Evolutionary conservation across 352 stramenopile species (phyloP), one percentile per base, ranked within the genome.

Genomic region (Thalassiosira hispida): DNA sequence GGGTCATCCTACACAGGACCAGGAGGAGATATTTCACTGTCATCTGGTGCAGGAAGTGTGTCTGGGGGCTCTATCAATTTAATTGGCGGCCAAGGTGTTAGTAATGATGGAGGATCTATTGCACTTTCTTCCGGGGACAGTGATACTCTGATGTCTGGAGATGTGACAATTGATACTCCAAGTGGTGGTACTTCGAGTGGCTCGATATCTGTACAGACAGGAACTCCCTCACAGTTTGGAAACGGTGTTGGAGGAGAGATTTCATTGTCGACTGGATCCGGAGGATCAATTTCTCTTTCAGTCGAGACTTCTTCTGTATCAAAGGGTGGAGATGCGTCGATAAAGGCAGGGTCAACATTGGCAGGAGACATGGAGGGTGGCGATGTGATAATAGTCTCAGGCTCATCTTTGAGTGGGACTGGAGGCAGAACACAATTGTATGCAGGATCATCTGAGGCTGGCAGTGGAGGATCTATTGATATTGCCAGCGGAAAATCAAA

Each of bases 251-350:
- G 68, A 4, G 68, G 56, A 14, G 59, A 62, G 1, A 44, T 69
- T 0, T 69, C 57, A 5, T 9, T 70, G 11, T 16, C 18, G 42
- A 56, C 46, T 52, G 68, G 68, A 20, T 69, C 69, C 12, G 69
- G 56, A 16, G 69, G 69, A 27, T 16, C 59, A 31, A 14, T 77
- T 16, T 60, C 33, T 18, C 22, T 73, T 16, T 31, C n/a, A n/a
- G 46, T 63, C 29, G 69, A 60, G 14, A n/a, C 47, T 14, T 71
- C 69, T 25, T 35, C 35, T 33, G 14, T 33, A 64, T 71, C 56
- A 12, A 53, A 70, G 23, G 69, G 69, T 29, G 69, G 69, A 35
- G 47, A 77, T 42, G 57, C 57, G 55, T 64, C 11, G 18, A 46
- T 77, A 22, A 49, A 40, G 33, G 69, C 69, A 65, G 69, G 69